Evolutionary conservation across 192 early-diverging fungal genomes (phyloP), one percentile per base, ranked within the genome.

Genomic region (Coemansia sp.): DNA sequence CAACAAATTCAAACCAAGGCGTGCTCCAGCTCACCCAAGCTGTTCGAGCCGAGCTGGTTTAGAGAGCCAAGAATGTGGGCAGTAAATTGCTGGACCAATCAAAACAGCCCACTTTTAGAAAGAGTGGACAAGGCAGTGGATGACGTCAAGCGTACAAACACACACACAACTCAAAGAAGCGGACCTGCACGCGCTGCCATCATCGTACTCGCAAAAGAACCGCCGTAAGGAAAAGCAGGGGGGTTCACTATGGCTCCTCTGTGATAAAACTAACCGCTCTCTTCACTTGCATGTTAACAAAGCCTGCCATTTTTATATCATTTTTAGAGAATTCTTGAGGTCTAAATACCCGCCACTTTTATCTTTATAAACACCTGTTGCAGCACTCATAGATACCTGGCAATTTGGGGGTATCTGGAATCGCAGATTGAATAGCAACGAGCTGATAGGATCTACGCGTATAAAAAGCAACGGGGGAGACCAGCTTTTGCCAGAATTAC

Each of bases 51-150:
- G 41, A 43, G 16, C 41, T n/a, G 41, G 3, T 4, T 29, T 38
- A 22, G 19, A 41, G 39, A 39, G 58, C 41, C 41, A 43, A 43
- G 41, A 43, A 43, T 43, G 41, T 16, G 16, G 41, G 41, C 12
- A 43, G 41, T 16, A 43, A 43, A 43, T 43, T 43, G 41, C 41
- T 43, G 41, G 41, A n/a, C 41, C 41, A 43, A 43, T 43, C 41
- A 43, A n/a, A 43, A n/a, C 32, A 57, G 39, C 24, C 26, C 56
- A 47, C 48, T 19, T 49, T 49, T 4, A 20, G 3, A 63, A 49
- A 38, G 35, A 48, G 51, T 29, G 22, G 54, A n/a, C 38, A 19
- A 19, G 45, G 18, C 5, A 37, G 54, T 8, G 20, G 3, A 57
- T 57, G 55, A 57, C 29, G 55, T 43, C 41, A 43, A 5, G 16